Evolutionary conservation across 1,284 basidiomycete species (phyloP), one percentile per base, ranked within the genome.

Genomic region (Trichosporon sp.): DNA sequence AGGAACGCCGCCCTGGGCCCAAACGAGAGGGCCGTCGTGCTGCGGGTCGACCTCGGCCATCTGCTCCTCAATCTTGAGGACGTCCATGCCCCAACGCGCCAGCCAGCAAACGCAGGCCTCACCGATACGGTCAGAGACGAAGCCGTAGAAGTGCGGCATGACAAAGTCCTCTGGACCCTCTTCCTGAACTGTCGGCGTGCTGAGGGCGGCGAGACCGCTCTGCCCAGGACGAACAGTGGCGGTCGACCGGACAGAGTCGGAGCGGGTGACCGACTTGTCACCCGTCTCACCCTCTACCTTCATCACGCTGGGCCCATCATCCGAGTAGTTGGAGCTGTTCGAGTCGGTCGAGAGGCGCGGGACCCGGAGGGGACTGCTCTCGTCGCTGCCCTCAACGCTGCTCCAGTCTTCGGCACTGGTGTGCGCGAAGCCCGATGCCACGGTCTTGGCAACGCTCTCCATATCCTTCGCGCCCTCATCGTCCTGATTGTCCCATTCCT

Each of bases 41-140:
- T 35, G 63, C 6, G 67, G 34, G n/a, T 51, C 15, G 12, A 42
- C 60, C 21, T 56, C 27, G 25, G 62, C 23, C 25, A 66, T n/a
- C 38, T 83, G 82, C 71, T 88, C 85, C 80, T 96, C 93, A 65
- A 87, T 86, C 12, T 81, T 79, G 56, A 96, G 86, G 68, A 95
- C 86, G 78, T 96, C 93, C 21, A 84, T 81, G 0, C 90, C 92
- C 93, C 94, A 97, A 42, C 92, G 86, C 0, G 90, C 87, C 12
- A 96, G 86, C 93, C 94, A 98, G 80, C 91, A 93, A 4, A 89
- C 88, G 74, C 90, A 91, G 0, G 92, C 91, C 81, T 96, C 93
- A 29, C 94, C 94, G 71, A 97, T 92, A 84, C 93, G 95, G 82
- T 94, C 89, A 0, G 91, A 92, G 4, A 92, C 86, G 25, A 88